phyloP scores from a whole-genome alignment of 2,329 filamentous ascomycete genomes.

The Chalaropsis thielavioides region DNA sequence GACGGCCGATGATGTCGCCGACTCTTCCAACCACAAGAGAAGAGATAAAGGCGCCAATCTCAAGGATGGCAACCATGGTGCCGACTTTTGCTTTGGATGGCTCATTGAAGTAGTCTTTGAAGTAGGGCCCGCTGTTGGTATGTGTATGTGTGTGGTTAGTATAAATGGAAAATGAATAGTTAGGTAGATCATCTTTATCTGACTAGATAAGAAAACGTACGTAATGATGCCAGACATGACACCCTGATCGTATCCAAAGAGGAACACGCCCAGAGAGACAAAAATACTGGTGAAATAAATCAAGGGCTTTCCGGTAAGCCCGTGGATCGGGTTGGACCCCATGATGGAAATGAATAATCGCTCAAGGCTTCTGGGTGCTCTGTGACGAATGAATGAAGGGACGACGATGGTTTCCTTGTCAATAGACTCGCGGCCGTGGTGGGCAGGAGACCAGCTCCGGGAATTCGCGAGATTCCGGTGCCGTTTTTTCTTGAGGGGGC shows the following conservation, averaged over 20 bases:
- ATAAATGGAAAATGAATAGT: background rate
- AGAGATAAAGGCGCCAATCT: slow-evolving; percentile 82
- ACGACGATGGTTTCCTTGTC: slow-evolving; percentile 71
- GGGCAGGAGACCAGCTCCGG: slow-evolving; percentile 37
- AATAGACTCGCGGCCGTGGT: slow-evolving; percentile 25
- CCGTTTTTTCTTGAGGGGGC: slow-evolving; percentile 29
- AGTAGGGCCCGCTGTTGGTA: slow-evolving; percentile 60
- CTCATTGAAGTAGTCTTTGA: slow-evolving; percentile 84
- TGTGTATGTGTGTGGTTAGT: background rate
- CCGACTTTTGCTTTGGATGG: slow-evolving; percentile 77
- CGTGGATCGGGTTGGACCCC: slow-evolving; percentile 67
- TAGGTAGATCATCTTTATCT: background rate
- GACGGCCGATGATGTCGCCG: slow-evolving; percentile 80
- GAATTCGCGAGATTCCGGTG: background rate
- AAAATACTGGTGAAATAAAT: slow-evolving; percentile 95
- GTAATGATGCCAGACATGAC: slow-evolving; percentile 67
- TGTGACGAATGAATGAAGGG: slow-evolving; percentile 46
- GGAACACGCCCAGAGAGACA: slow-evolving; percentile 71
- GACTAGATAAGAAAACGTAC: slow-evolving; percentile 30
- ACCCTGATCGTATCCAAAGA: slow-evolving; percentile 82
- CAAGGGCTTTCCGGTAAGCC: slow-evolving; percentile 88
- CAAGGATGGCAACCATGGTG: slow-evolving; percentile 94
- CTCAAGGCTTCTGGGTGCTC: slow-evolving; percentile 50
- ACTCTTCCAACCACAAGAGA: slow-evolving; percentile 76
- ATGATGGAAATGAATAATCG: slow-evolving; percentile 70